phyloP scores from a whole-genome alignment of 371 early-diverging fungal genomes.

The Circinella minor region DNA sequence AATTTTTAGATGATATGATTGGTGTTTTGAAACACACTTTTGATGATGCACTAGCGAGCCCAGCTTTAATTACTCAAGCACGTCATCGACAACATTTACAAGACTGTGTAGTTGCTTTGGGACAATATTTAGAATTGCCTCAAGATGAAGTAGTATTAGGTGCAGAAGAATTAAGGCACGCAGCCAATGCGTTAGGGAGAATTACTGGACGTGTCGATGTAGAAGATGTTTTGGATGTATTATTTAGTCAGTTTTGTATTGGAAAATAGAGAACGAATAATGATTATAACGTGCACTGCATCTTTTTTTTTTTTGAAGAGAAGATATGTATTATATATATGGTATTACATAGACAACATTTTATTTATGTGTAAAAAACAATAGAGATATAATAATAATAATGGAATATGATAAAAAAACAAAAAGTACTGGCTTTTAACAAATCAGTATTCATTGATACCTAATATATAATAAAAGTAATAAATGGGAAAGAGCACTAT shows the following conservation, averaged over 20 bases:
- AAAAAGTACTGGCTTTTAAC: too few species aligned
- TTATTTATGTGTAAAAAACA: too few species aligned
- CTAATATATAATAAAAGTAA: too few species aligned
- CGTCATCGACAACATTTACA: slow-evolving; percentile 75
- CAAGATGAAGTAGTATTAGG: slow-evolving; percentile 65
- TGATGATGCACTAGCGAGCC: slow-evolving; percentile 48
- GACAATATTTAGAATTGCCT: slow-evolving; percentile 53
- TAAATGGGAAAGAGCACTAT: too few species aligned
- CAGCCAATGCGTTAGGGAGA: slow-evolving; percentile 70
- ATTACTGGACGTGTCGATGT: slow-evolving; percentile 80
- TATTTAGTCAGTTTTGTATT: slow-evolving; percentile 85
- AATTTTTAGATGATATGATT: slow-evolving; percentile 59
- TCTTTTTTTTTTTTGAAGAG: too few species aligned
- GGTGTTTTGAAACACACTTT: slow-evolving; percentile 58
- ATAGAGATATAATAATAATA: too few species aligned
- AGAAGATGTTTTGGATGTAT: slow-evolving; percentile 77
- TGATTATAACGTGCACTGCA: too few species aligned
- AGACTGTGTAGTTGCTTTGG: slow-evolving; percentile 60
- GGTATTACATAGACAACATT: too few species aligned
- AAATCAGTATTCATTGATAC: too few species aligned
- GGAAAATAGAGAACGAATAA: slow-evolving; percentile 62
- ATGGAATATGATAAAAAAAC: too few species aligned
- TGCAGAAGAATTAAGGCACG: slow-evolving; percentile 81
- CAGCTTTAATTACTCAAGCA: slow-evolving; percentile 68
- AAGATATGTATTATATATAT: too few species aligned